Evolutionary conservation across 108 stramenopile species (phyloP), one percentile per base, ranked within the genome.

Genomic region (Fragilaria radians): DNA sequence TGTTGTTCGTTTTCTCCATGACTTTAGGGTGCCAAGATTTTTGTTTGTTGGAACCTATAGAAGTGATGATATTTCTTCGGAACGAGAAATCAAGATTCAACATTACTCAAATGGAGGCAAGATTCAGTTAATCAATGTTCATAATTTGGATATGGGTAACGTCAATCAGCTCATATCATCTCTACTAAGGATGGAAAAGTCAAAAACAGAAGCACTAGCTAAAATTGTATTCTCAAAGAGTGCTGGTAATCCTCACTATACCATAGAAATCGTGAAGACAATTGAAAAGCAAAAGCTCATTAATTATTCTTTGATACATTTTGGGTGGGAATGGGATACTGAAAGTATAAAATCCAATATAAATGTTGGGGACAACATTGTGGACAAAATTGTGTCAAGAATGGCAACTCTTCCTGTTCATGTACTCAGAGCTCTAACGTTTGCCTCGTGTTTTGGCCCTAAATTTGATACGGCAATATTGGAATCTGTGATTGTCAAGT

Each of bases 221-320:
- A 9, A 9, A 22, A 50, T n/a, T n/a, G n/a, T n/a, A n/a, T n/a
- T n/a, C n/a, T n/a, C n/a, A n/a, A n/a, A n/a, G n/a, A n/a, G n/a
- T n/a, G n/a, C 49, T 22, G 22, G 49, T 50, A 25, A 17, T 5
- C 25, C 24, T 22, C 22, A 50, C 25, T 22, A 25, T 50, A 25
- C 25, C 24, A 50, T 50, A 25, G 9, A 4, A 11, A 45, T 45
- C 25, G 25, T 17, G 49, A 50, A 5, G 49, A 50, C 25, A 25
- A 5, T 5, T 25, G 25, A 50, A 25, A 5, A 5, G 49, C 24
- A 17, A 1, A 52, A 3, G 4, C 5, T 60, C 7, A 1, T 19
- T 1, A 34, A 46, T n/a, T 7, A 54, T 72, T 24, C 51, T 55
- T 53, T 28, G 30, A 28, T 27, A 50, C 9, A 61, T 55, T 1